A percentile compares a stretch with the other conserved stretches of the same genome.
Evolutionary conservation across 1,284 basidiomycete species (phyloP).

Genomic region (Filobasidium uniguttulatum): DNA sequence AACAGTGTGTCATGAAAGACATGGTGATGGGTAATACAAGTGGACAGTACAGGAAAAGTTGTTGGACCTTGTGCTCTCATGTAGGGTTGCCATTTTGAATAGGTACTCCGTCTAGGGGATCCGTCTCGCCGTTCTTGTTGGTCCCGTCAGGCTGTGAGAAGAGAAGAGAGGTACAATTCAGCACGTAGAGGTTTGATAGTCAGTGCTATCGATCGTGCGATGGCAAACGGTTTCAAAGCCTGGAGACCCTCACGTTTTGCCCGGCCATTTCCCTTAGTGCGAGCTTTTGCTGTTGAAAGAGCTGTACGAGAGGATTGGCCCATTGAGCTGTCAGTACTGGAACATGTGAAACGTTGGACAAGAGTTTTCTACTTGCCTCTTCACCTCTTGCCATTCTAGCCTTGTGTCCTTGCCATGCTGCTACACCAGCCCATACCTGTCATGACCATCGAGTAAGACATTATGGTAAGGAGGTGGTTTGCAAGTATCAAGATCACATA

Average conservation of each 20-base stretch:
- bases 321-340: no score
- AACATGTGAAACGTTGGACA: not conserved
- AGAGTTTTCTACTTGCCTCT: not conserved
- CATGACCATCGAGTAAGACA: no score
- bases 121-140: no score
- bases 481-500: no score
- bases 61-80: not conserved
- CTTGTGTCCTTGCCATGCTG: not conserved
- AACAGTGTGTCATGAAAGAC: no score
- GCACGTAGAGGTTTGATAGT: not conserved
- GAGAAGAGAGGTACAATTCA: not conserved
- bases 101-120: no score
- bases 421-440: not conserved
- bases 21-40: no score
- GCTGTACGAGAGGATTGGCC: not conserved
- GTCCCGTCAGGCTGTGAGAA: not conserved
- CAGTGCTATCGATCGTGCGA: no score
- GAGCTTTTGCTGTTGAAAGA: not conserved
- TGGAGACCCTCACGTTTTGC: not conserved
- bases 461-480: no score
- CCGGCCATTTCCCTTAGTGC: not conserved
- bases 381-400: not conserved
- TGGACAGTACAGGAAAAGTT: no score
- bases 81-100: not conserved
- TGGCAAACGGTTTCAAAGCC: no score